These are phyloP conservation scores for Trypanosoma lewisi DNA, from an alignment of 208 protist genomes.

Conservation along the genomic window DNA sequence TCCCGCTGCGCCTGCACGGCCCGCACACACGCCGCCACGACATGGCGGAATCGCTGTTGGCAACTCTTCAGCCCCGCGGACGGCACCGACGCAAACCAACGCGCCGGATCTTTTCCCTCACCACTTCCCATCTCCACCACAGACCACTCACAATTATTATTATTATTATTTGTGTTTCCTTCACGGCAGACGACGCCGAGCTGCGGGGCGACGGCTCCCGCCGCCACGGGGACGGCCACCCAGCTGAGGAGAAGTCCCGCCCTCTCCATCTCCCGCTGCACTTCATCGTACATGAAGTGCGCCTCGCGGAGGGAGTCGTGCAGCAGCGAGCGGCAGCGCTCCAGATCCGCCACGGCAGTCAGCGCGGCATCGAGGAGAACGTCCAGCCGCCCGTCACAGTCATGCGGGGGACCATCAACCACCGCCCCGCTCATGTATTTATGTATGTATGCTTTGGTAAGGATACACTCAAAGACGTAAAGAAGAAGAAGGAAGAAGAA, in stretches of 20 bases:
- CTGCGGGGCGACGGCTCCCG: slow-evolving; percentile 28
- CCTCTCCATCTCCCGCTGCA: slow-evolving; percentile 51
- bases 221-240: slow-evolving; percentile 41
- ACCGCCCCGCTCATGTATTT: neutral
- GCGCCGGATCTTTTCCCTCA: slow-evolving; percentile 12
- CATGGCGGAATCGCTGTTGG: slow-evolving; percentile 39
- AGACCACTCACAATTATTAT: slow-evolving; percentile 1
- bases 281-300: slow-evolving; percentile 40
- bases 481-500: slow-evolving; percentile 19
- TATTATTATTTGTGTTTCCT: too few species aligned
- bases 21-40: slow-evolving; percentile 34
- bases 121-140: neutral
- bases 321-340: slow-evolving; percentile 34
- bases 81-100: slow-evolving; percentile 24
- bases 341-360: slow-evolving; percentile 34
- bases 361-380: slow-evolving; percentile 23
- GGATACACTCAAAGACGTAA: too few species aligned
- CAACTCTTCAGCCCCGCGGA: slow-evolving; percentile 38
- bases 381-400: neutral
- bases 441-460: too few species aligned
- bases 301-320: slow-evolving; percentile 53
- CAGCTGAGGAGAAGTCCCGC: slow-evolving; percentile 46
- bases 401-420: neutral
- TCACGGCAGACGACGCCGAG: slow-evolving; percentile 10
- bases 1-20: slow-evolving; percentile 47